phyloP scores from a whole-genome alignment of 73 alveolate species.

The Stentor coeruleus region DNA sequence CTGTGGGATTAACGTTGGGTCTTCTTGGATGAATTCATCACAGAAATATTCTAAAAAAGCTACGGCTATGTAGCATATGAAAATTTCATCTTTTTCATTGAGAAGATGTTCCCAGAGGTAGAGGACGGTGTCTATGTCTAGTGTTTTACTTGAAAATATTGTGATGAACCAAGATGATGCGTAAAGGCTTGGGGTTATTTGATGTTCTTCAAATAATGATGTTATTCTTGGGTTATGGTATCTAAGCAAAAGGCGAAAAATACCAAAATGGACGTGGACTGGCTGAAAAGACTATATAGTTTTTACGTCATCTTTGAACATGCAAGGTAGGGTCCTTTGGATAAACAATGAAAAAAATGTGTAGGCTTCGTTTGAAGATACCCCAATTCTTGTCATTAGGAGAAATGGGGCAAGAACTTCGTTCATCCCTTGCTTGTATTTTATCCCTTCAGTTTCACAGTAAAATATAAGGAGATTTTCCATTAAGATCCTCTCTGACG shows the following conservation, averaged over 20 bases:
- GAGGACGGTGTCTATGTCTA: constrained; percentile 34
- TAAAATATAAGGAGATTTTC: constrained; percentile 59
- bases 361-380: neutral
- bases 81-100: constrained; percentile 36
- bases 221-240: constrained; percentile 62
- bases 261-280: constrained; percentile 38
- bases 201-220: constrained; percentile 36
- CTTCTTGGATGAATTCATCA: neutral
- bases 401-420: constrained; percentile 67
- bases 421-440: constrained; percentile 79
- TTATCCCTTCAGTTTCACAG: constrained; percentile 47
- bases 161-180: constrained; percentile 90
- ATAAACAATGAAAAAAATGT: constrained; percentile 22
- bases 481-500: constrained; percentile 28
- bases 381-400: constrained; percentile 29
- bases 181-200: constrained; percentile 70
- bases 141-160: constrained; percentile 64
- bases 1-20: neutral
- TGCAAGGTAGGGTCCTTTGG: constrained; percentile 25
- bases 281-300: constrained; percentile 40
- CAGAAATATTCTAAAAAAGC: constrained; percentile 23
- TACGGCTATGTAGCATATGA: constrained; percentile 42
- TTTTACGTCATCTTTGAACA: constrained; percentile 20
- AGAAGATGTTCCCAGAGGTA: constrained; percentile 51
- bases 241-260: constrained; percentile 40